Evolutionary conservation across 2,329 filamentous ascomycete species (phyloP), one percentile per base, ranked within the genome.

Genomic region (Penicillium griseofulvum): DNA sequence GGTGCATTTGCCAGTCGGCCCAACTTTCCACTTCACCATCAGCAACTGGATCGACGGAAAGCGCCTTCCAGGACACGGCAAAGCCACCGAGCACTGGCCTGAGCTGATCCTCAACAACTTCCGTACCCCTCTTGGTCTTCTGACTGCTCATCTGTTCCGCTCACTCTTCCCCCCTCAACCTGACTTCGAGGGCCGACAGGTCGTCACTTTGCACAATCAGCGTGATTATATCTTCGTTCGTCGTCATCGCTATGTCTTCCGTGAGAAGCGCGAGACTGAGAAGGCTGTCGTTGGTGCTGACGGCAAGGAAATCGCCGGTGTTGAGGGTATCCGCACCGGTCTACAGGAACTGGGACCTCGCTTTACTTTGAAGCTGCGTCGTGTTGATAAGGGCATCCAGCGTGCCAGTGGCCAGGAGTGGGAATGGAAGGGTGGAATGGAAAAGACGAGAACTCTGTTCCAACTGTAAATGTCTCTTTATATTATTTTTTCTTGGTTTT

Each of bases 401-500:
- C 85, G 73, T 78, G 87, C 74, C 44, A 87, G 84, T 73, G 90
- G 91, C 36, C 84, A 91, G 64, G 90, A 96, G 70, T 97, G 94
- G 93, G 85, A 97, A 72, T 99, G 94, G 94, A 95, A 96, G 78
- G 88, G 89, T 11, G 86, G 87, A 71, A 95, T 94, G 87, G 94
- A 99, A 78, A 97, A 97, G 80, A 81, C 89, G 69, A 83, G 94
- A 68, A 97, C 93, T 64, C 87, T 90, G 71, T 99, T 97, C 78
- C 94, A 95, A 75, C 80, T 99, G 70, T 97, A 65, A 64, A 57
- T 54, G 53, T 55, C 52, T 59, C 38, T 52, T 54, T 61, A 52
- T 37, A 50, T 42, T 49, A 49, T 34, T 34, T 34, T 31, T 57
- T 46, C 61, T 37, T 24, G n/a, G 37, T 59, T 42, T 63, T 59